Conservation (phyloP, 2,329 filamentous ascomycete genomes). For the Hypomyces rosellus region DNA sequence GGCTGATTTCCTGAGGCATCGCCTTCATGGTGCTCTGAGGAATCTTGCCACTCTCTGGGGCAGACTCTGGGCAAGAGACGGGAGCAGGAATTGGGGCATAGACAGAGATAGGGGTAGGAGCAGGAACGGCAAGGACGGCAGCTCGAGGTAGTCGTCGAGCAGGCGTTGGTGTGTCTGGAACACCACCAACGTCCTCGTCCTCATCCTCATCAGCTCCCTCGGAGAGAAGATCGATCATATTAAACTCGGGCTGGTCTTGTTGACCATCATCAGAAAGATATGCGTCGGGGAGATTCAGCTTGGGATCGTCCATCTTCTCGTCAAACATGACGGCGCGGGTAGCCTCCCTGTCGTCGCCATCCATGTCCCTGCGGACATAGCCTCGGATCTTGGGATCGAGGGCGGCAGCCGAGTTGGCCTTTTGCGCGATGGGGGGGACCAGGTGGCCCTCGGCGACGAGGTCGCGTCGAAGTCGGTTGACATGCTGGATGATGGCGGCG, state of each 20-base stretch:
- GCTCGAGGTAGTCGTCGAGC: conserved; percentile 3
- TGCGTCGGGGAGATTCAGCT: conserved; percentile 22
- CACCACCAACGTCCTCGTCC: neutral
- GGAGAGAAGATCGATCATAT: neutral
- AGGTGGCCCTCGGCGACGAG: conserved; percentile 35
- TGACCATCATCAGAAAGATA: conserved; percentile 11
- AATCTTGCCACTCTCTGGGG: neutral
- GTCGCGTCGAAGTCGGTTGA: conserved; percentile 28
- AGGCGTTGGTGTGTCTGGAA: conserved; percentile 12
- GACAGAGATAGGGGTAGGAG: neutral
- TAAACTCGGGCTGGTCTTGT: neutral
- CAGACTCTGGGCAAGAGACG: no score
- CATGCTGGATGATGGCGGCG: conserved; percentile 31
- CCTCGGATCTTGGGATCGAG: conserved; percentile 27
- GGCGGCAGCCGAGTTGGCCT: conserved; percentile 14
- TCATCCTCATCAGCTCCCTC: conserved; percentile 11
- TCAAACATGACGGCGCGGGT: conserved; percentile 25
- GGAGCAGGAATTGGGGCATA: no score
- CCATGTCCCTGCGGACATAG: conserved; percentile 22
- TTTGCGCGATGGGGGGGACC: conserved; percentile 31
- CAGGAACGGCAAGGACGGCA: neutral
- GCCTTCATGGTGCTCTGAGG: neutral
- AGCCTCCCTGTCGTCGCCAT: conserved; percentile 19
- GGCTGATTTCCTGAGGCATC: neutral
- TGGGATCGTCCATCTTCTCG: conserved; percentile 27